These are phyloP conservation scores for Mesotaenium endlicherianum DNA, from an alignment of 139 green algal genomes.

Conservation along the genomic window DNA sequence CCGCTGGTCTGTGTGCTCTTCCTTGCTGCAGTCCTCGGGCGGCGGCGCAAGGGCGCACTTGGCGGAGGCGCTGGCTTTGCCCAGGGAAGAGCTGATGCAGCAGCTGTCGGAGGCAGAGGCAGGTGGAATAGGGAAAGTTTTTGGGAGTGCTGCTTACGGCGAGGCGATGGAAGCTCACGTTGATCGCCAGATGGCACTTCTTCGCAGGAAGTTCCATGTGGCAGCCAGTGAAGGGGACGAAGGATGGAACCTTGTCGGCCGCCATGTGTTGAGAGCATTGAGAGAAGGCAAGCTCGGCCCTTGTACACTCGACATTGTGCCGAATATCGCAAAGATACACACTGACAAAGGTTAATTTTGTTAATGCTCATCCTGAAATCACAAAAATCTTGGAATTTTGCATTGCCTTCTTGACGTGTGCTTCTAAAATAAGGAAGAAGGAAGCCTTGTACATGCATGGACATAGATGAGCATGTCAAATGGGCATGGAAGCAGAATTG, in stretches of 20 bases:
- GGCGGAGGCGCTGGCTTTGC: neutral
- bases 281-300: no score
- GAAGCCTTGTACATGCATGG: no score
- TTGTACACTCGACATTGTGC: no score
- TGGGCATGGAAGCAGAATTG: no score
- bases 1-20: neutral
- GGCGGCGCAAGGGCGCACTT: neutral
- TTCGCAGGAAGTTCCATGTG: neutral
- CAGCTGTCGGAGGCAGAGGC: neutral
- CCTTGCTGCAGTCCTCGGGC: neutral
- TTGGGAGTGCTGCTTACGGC: neutral
- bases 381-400: no score
- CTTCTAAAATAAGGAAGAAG: no score
- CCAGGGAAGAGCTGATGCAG: neutral
- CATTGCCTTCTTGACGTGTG: no score
- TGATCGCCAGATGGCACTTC: slow-evolving; percentile 21
- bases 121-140: neutral
- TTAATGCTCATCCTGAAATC: no score
- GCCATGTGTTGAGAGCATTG: no score
- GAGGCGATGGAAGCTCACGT: neutral
- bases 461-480: no score
- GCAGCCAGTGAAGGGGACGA: neutral
- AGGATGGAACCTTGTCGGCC: neutral
- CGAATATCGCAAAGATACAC: no score
- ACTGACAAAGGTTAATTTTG: no score